Evolutionary conservation across 1,139 yeast genomes (phyloP).

Genomic region (Pneumocystis sp.): DNA sequence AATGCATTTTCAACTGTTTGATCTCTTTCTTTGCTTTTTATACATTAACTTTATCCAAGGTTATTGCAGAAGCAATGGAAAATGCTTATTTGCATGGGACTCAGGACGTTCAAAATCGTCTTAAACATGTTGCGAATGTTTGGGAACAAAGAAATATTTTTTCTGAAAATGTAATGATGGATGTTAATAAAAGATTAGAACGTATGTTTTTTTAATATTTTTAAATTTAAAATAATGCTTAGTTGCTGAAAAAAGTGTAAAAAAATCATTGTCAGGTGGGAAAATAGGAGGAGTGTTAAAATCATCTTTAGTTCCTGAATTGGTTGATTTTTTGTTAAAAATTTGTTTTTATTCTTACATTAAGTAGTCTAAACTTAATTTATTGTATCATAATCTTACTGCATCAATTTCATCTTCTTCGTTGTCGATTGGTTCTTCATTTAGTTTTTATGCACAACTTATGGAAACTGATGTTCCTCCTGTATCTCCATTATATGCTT

Average conservation of each 20-base stretch:
- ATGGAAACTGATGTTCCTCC: conserved; percentile 36
- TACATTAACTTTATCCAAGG: conserved; percentile 20
- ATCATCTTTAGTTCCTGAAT: conserved; percentile 14
- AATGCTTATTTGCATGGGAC: conserved; percentile 22
- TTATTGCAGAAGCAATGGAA: conserved; percentile 28
- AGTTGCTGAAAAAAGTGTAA: conserved; percentile 16
- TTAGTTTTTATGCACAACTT: conserved; percentile 15
- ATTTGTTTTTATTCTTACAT: neutral
- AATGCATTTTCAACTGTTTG: conserved; percentile 39
- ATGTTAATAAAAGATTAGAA: conserved; percentile 30
- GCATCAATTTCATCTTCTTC: conserved; percentile 12
- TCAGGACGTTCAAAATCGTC: conserved; percentile 34
- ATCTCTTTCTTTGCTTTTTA: conserved; percentile 14
- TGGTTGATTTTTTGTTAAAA: conserved; percentile 13
- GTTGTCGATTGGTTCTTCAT: conserved; percentile 12
- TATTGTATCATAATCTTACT: conserved; percentile 28
- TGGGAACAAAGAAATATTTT: conserved; percentile 63
- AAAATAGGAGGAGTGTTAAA: conserved; percentile 14
- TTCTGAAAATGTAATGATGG: conserved; percentile 29
- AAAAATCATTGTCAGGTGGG: conserved; percentile 11
- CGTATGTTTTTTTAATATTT: conserved; percentile 12
- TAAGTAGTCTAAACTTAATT: conserved; percentile 27
- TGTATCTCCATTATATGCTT: conserved; percentile 36
- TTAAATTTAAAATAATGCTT: neutral
- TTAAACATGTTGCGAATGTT: conserved; percentile 51